Conservation (phyloP, 768 basidiomycete species). For the Leccinum fibrillosum region DNA sequence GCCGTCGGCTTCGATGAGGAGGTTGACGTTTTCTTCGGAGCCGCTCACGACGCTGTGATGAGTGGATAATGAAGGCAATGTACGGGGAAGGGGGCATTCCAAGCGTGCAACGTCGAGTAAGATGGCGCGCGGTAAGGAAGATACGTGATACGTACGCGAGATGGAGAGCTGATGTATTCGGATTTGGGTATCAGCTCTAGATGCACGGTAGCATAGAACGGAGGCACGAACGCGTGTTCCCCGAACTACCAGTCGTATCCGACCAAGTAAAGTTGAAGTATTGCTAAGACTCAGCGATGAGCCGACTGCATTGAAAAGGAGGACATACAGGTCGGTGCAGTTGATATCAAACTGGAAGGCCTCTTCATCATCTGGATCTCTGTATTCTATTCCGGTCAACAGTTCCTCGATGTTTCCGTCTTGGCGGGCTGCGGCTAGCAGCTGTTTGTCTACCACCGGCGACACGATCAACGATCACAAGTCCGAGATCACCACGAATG, state of each 20-base stretch:
- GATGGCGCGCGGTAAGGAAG: not conserved
- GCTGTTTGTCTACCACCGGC: slow-evolving; percentile 20
- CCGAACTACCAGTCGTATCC: slow-evolving; percentile 12
- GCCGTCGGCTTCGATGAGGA: slow-evolving; percentile 23
- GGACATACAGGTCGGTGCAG: slow-evolving; percentile 28
- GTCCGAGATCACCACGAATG: not conserved
- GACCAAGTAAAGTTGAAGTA: not conserved
- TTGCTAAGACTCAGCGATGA: not conserved
- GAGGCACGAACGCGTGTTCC: slow-evolving; percentile 29
- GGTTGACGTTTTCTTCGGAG: slow-evolving; percentile 19
- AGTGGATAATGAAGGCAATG: not conserved
- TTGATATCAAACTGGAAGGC: slow-evolving; percentile 30
- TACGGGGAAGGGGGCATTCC: not conserved
- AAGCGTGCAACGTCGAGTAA: not conserved
- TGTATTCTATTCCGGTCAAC: slow-evolving; percentile 15
- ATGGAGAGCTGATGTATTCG: slow-evolving; percentile 25
- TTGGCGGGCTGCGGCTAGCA: slow-evolving; percentile 24
- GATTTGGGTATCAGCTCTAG: slow-evolving; percentile 9
- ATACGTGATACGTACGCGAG: slow-evolving; percentile 24
- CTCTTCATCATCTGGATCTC: slow-evolving; percentile 15
- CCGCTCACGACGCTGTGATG: slow-evolving; percentile 13
- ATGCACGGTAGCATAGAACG: not conserved
- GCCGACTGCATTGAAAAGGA: too few species aligned
- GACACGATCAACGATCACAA: not conserved
- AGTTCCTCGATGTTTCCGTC: slow-evolving; percentile 27